phyloP scores from a whole-genome alignment of 1,284 basidiomycete species.

The Ustilago hordei region DNA sequence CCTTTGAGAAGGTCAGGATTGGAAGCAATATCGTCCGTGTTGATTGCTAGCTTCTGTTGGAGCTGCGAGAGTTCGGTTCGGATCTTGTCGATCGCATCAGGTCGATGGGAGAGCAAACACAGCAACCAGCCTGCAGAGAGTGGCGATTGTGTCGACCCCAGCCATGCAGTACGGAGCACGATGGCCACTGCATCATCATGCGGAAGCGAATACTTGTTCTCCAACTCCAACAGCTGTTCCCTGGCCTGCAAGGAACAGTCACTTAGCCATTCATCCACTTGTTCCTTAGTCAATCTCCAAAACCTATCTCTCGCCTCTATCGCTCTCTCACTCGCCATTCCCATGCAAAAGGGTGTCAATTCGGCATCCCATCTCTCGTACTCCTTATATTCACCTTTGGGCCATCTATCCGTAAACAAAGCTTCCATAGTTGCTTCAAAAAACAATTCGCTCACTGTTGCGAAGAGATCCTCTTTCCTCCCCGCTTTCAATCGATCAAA shows the following conservation, averaged over 20 bases:
- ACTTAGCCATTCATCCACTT: conserved; percentile 10
- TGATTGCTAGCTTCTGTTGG: neutral
- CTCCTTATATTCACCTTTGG: conserved; percentile 9
- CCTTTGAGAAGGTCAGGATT: conserved; percentile 17
- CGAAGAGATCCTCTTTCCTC: neutral
- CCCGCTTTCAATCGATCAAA: neutral
- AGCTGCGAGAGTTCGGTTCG: conserved; percentile 1
- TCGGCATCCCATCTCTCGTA: conserved; percentile 21
- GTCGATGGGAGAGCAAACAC: conserved; percentile 16
- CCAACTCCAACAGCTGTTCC: conserved; percentile 10
- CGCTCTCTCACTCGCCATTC: neutral
- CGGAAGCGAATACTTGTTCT: neutral
- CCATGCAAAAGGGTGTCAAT: conserved; percentile 12
- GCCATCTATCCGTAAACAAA: conserved; percentile 17
- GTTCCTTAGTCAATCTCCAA: conserved; percentile 3
- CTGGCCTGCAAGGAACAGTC: conserved; percentile 26
- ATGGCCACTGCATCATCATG: conserved; percentile 20
- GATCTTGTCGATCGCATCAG: neutral
- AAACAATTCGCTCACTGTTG: neutral
- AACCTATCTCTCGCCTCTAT: conserved; percentile 11
- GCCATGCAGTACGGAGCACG: conserved; percentile 18
- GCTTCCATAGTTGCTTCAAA: conserved; percentile 29
- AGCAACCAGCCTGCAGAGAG: conserved; percentile 21
- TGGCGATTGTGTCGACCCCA: conserved; percentile 21
- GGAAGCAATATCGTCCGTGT: neutral